These are phyloP conservation scores for Melanomma pulvis-pyrius DNA, from an alignment of 495 filamentous ascomycete genomes.

Conservation along the genomic window DNA sequence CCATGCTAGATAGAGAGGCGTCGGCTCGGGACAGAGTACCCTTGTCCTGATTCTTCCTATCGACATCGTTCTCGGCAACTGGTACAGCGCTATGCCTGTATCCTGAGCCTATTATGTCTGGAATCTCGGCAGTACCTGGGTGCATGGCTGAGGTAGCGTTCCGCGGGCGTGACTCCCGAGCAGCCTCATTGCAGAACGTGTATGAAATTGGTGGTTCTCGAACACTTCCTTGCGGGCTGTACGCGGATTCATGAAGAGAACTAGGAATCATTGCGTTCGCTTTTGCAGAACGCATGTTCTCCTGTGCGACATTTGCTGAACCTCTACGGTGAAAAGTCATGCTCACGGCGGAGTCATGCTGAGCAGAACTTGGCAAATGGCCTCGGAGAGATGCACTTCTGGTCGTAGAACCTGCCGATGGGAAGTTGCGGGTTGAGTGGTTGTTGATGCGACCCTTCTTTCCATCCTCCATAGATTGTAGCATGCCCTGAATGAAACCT, in stretches of 20 bases:
- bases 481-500: slow-evolving; percentile 40
- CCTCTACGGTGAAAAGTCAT: slow-evolving; percentile 12
- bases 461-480: slow-evolving; percentile 13
- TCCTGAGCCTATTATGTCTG: not conserved
- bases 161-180: not conserved
- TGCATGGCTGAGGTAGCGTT: not conserved
- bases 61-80: slow-evolving; percentile 1
- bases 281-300: slow-evolving; percentile 19
- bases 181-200: slow-evolving; percentile 6
- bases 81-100: not conserved
- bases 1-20: not conserved
- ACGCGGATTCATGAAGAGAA: not conserved
- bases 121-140: not conserved
- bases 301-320: not conserved
- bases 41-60: slow-evolving; percentile 10
- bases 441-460: not conserved
- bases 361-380: not conserved
- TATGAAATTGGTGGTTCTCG: not conserved
- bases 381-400: slow-evolving; percentile 8
- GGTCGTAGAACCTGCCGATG: not conserved
- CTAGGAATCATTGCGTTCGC: not conserved
- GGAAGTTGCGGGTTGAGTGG: not conserved
- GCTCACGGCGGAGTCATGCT: slow-evolving; percentile 27
- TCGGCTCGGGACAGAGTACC: not conserved
- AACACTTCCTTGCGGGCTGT: not conserved